Percentiles rank a stretch among this genome's conserved stretches.
Evolutionary conservation across 768 basidiomycete genomes (phyloP).

Genomic region (Grammothele lineata): DNA sequence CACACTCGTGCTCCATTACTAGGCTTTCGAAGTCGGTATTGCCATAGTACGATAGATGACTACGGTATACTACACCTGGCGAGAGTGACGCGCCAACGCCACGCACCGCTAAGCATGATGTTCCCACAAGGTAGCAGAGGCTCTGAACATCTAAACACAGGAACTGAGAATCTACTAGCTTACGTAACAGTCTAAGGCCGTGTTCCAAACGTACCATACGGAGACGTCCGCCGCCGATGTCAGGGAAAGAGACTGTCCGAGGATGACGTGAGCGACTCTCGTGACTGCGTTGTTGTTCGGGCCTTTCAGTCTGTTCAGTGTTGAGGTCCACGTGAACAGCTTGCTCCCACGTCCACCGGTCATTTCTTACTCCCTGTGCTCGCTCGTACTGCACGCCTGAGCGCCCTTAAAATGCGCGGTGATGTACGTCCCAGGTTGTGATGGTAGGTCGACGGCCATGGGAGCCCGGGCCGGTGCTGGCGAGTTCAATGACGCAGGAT

Average conservation of each 20-base stretch:
- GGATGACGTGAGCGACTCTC: conserved; percentile 23
- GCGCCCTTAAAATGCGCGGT: conserved; percentile 30
- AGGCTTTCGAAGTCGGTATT: too few relatives aligned
- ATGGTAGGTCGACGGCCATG: too few relatives aligned
- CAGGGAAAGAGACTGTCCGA: not conserved
- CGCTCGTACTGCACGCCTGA: conserved; percentile 42
- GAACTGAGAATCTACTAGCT: too few relatives aligned
- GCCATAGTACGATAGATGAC: too few relatives aligned
- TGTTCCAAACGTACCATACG: conserved; percentile 15
- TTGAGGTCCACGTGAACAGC: conserved; percentile 26
- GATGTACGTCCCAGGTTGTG: conserved; percentile 9
- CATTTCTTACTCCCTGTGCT: conserved; percentile 37
- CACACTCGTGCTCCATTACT: too few relatives aligned
- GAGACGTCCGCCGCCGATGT: not conserved
- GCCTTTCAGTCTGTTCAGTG: conserved; percentile 30
- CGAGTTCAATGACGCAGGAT: too few relatives aligned
- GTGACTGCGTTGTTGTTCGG: conserved; percentile 28
- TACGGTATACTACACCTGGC: too few relatives aligned
- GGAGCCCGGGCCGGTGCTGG: too few relatives aligned
- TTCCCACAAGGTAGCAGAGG: not conserved
- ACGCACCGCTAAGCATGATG: too few relatives aligned
- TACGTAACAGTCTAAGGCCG: too few relatives aligned
- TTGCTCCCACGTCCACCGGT: conserved; percentile 33
- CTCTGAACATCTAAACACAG: not conserved
- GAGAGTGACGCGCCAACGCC: too few relatives aligned